A percentile compares a stretch with the other conserved stretches of the same genome.
These are phyloP conservation scores for Teratosphaeria destructans DNA, from an alignment of 2,329 filamentous ascomycete species.

Conservation along the genomic window DNA sequence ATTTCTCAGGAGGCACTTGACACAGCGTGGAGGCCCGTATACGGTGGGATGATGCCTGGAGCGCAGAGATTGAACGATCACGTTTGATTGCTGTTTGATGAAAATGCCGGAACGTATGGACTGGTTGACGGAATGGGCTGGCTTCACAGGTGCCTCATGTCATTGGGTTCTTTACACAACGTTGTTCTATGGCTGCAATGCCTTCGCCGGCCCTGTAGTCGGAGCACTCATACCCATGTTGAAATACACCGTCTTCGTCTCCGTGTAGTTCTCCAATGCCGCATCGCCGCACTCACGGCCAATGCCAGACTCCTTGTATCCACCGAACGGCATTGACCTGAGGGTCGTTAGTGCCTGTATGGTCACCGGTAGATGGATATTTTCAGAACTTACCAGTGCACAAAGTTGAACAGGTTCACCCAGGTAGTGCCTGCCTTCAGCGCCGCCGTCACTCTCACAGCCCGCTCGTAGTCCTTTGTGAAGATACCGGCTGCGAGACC, in stretches of 20 bases:
- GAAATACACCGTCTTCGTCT: slow-evolving; percentile 29
- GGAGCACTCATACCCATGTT: slow-evolving; percentile 13
- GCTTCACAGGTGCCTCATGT: too few species aligned
- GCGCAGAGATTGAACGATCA: too few species aligned
- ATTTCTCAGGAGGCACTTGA: too few species aligned
- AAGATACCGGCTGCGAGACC: slow-evolving; percentile 61
- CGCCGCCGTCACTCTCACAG: slow-evolving; percentile 30
- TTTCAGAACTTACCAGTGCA: slow-evolving; percentile 16
- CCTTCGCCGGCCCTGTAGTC: neutral
- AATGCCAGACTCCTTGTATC: slow-evolving; percentile 40
- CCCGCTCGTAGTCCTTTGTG: slow-evolving; percentile 50
- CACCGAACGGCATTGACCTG: slow-evolving; percentile 36
- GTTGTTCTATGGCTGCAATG: neutral
- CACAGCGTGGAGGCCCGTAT: too few species aligned
- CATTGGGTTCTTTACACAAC: neutral
- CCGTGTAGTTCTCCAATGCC: slow-evolving; percentile 17
- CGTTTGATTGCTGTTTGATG: too few species aligned
- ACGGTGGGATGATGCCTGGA: too few species aligned
- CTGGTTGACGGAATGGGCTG: too few species aligned
- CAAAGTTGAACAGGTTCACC: slow-evolving; percentile 28
- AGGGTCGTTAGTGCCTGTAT: slow-evolving; percentile 7
- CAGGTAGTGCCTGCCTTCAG: slow-evolving; percentile 50
- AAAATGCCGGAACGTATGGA: too few species aligned
- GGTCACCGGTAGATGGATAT: neutral
- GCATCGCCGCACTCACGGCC: slow-evolving; percentile 37